These are phyloP conservation scores for Hymenoscyphus repandus DNA, from an alignment of 2,329 filamentous ascomycete species.

Conservation along the genomic window DNA sequence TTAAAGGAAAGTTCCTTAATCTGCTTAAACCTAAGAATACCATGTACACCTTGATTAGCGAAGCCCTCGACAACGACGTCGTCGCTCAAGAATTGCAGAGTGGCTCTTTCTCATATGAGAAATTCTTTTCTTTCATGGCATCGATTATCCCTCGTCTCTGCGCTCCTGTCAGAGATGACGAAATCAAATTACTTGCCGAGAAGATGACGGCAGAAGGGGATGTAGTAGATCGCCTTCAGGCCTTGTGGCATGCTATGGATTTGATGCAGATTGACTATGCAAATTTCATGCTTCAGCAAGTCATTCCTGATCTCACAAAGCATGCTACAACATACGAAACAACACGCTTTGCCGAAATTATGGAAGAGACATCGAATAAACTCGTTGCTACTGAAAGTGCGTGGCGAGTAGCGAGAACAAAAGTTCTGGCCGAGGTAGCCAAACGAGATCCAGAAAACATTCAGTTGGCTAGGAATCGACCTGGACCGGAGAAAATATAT, in stretches of 20 bases:
- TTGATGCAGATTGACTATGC: constrained; percentile 75
- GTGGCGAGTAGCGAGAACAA: constrained; percentile 60
- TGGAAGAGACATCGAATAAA: constrained; percentile 46
- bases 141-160: constrained; percentile 73
- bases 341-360: constrained; percentile 65
- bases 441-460: constrained; percentile 65
- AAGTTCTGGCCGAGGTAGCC: constrained; percentile 60
- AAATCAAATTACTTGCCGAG: constrained; percentile 64
- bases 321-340: constrained; percentile 69
- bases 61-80: constrained; percentile 68
- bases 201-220: constrained; percentile 55
- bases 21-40: constrained; percentile 66
- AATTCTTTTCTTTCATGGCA: constrained; percentile 73
- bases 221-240: constrained; percentile 71
- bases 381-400: constrained; percentile 57
- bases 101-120: constrained; percentile 74
- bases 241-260: constrained; percentile 70
- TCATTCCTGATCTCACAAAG: constrained; percentile 65
- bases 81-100: constrained; percentile 63
- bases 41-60: constrained; percentile 69
- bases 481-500: constrained; percentile 66
- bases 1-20: constrained; percentile 66
- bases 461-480: constrained; percentile 55
- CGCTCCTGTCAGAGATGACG: constrained; percentile 72
- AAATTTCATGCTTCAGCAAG: constrained; percentile 71